Base-by-base conservation (phyloP, 2,329 filamentous ascomycete genomes). In the Fusarium brachygibbosum region DNA sequence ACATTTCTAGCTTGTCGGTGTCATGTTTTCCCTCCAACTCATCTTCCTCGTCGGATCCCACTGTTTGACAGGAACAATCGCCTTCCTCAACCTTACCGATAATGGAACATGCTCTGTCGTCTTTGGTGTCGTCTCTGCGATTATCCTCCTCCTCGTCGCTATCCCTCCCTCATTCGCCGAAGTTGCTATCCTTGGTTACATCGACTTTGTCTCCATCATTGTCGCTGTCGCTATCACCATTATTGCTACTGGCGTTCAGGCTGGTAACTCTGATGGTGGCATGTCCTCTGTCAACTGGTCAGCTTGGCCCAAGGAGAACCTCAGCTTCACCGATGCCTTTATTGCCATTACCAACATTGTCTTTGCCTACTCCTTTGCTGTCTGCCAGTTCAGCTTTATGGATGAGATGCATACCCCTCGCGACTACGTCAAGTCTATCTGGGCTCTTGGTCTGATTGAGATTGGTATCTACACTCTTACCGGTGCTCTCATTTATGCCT, bases 11-110 rank as follows among this genome's bases (percentile, higher is more conserved):
- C 21, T 93, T 32, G 80, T 91, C 44, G 89, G 88, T 25, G 78
- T 82, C 66, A 88, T 86, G 67, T 89, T 91, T 71, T 80, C 86
- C 12, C 78, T 92, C 19, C 88, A 92, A 77, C 81, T 93, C 38
- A 80, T 90, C 57, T 91, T 93, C 79, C 85, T 91, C 71, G 89
- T 91, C 78, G 89, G 86, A 34, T 91, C 89, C n/a, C 91, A 93
- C 78, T 83, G 91, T 52, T 80, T 93, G 65, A 91, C 90, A 0
- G 92, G 92, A 69, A 86, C 85, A 32, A 90, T 92, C 72, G 90
- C 90, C 69, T 86, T 92, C 78, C 89, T 89, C 71, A 88, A 84
- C 51, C 82, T 93, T 52, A 89, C 88, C 6, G 77, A 86, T 5
- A 84, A 90, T 66, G 86, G 76, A 48, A 74, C 78, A 17, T 85